phyloP scores from a whole-genome alignment of 768 basidiomycete genomes.

The Rhodosporidiobolus odoratus region DNA sequence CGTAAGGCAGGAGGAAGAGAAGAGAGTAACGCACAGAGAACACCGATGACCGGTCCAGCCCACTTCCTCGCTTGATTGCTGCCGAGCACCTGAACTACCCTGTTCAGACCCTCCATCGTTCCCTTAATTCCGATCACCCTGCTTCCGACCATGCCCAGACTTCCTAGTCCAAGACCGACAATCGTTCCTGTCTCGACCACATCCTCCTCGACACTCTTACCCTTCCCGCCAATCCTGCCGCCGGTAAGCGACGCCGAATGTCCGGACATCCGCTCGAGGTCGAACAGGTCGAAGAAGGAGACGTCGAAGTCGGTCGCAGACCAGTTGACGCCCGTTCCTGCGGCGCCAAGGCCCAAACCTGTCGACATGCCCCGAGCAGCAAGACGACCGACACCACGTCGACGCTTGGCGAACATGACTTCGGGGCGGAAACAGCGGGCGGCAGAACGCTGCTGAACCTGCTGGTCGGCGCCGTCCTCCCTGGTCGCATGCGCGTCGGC shows the following conservation, averaged over 20 bases:
- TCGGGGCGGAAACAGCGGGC: slow-evolving; percentile 89
- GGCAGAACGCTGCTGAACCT: slow-evolving; percentile 51
- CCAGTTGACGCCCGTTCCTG: slow-evolving; percentile 49
- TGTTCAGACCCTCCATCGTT: slow-evolving; percentile 73
- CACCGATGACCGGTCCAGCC: slow-evolving; percentile 79
- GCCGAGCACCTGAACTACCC: slow-evolving; percentile 69
- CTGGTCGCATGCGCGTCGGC: not conserved
- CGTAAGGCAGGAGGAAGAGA: not conserved
- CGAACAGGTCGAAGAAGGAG: slow-evolving; percentile 62
- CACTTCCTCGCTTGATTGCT: slow-evolving; percentile 71
- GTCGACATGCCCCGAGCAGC: slow-evolving; percentile 82
- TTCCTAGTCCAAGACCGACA: slow-evolving; percentile 42
- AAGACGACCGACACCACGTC: slow-evolving; percentile 51
- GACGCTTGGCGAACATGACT: slow-evolving; percentile 78
- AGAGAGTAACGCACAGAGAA: slow-evolving; percentile 48
- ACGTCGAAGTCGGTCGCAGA: slow-evolving; percentile 40
- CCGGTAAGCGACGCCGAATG: slow-evolving; percentile 45
- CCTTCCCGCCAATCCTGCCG: slow-evolving; percentile 42
- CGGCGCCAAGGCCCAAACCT: slow-evolving; percentile 64
- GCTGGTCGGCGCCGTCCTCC: not conserved
- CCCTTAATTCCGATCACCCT: slow-evolving; percentile 82
- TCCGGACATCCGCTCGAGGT: slow-evolving; percentile 43
- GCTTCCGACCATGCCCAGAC: slow-evolving; percentile 51
- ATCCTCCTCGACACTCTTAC: slow-evolving; percentile 45
- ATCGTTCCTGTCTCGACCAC: slow-evolving; percentile 53